Base-by-base conservation (phyloP, 306 rosid genomes). In the Trichosanthes cucumerina region DNA sequence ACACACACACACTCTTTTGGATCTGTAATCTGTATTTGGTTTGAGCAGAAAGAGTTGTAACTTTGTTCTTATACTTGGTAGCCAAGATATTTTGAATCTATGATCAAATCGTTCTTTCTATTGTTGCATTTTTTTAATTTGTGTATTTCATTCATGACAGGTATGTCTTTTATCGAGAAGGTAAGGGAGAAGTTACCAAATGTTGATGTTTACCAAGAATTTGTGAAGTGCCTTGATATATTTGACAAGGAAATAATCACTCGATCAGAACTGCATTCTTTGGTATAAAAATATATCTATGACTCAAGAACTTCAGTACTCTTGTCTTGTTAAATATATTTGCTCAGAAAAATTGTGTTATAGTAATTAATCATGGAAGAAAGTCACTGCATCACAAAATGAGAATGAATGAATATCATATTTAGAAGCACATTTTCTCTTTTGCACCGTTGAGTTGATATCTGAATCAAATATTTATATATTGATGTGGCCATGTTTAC, bases 171-270 rank as follows among this genome's bases (percentile, higher is more conserved):
- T 84, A 90, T 88, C 74, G 99, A 91, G 84, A 96, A 90, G 85
- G 96, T 92, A 75, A 96, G 90, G 87, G 96, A 91, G 85, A 90
- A 88, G 88, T 85, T 96, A 85, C 83, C 88, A 85, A 91, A 93
- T 75, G 79, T 83, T 57, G 97, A 92, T 86, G 99, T 90, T 82
- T 96, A 88, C 86, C 93, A 88, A 80, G 79, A 91, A 34, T 91
- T 96, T 86, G 88, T 91, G 90, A 96, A 91, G 88, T 92, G 90
- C 85, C 93, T 96, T 82, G 82, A 89, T 75, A 96, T 96, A 75
- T 96, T 87, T 87, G 85, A 89, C 93, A 90, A 81, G 71, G 97
- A 97, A 80, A 96, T 96, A 83, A 92, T 96, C 78, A 90, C 89
- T 86, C 87, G 93, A 87, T 85, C 85, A 78, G 98, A 96, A 81